These are phyloP conservation scores for Leishmania amazonensis DNA, from an alignment of 208 protist genomes.

Conservation along the genomic window DNA sequence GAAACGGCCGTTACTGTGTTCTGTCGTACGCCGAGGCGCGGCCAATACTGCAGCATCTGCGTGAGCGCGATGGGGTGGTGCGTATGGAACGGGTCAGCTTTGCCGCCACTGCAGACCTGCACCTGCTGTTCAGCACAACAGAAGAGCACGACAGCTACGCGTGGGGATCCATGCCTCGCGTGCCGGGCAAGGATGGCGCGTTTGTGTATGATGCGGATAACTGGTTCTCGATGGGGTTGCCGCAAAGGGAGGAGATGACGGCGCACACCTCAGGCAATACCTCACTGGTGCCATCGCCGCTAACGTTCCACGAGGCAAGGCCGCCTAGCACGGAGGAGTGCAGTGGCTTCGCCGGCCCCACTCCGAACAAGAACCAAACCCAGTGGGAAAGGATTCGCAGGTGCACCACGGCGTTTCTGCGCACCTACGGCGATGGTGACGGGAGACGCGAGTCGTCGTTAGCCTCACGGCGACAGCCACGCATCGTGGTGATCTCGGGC, in stretches of 20 bases:
- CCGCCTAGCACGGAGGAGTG: background rate
- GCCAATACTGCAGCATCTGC: conserved; percentile 8
- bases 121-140: background rate
- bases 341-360: background rate
- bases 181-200: background rate
- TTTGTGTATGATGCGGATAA: conserved; percentile 13
- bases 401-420: background rate
- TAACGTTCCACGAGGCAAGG: background rate
- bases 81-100: conserved; percentile 10
- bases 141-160: background rate
- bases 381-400: conserved; percentile 13
- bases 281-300: background rate
- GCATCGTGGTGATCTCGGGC: conserved; percentile 21
- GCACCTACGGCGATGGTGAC: background rate
- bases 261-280: background rate
- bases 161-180: conserved; percentile 8
- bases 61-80: background rate
- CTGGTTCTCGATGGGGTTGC: conserved; percentile 17
- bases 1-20: conserved; percentile 17
- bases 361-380: background rate
- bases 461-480: background rate
- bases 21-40: conserved; percentile 22
- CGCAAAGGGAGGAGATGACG: background rate
- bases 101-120: background rate
- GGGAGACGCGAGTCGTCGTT: background rate